These are phyloP conservation scores for Fusarium sublunatum DNA, from an alignment of 2,329 filamentous ascomycete genomes.

Conservation along the genomic window DNA sequence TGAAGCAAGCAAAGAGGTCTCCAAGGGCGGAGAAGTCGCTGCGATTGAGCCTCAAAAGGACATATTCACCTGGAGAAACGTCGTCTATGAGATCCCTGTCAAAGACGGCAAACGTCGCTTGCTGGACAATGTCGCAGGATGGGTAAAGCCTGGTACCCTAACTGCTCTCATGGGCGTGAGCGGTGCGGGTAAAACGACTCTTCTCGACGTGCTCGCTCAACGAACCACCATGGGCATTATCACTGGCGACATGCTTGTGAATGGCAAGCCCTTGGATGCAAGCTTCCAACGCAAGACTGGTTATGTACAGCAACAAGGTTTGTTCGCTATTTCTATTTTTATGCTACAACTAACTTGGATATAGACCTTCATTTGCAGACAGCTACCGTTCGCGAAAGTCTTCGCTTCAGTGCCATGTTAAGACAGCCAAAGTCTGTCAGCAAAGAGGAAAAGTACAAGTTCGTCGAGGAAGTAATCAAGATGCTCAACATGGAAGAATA, in stretches of 20 bases:
- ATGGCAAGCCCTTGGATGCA: constrained; percentile 65
- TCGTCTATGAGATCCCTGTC: constrained; percentile 77
- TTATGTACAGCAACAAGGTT: constrained; percentile 73
- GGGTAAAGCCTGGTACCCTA: constrained; percentile 88
- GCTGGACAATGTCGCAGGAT: constrained; percentile 83
- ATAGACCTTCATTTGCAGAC: constrained; percentile 66
- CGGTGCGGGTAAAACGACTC: constrained; percentile 57
- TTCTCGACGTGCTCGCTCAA: constrained; percentile 56
- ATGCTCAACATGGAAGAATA: constrained; percentile 75
- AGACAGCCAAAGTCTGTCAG: constrained; percentile 65
- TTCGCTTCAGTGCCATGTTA: constrained; percentile 66
- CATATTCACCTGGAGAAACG: constrained; percentile 82
- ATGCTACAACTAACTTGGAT: constrained; percentile 1
- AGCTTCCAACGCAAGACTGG: constrained; percentile 73
- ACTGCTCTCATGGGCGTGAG: constrained; percentile 79
- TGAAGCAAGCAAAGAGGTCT: constrained; percentile 35
- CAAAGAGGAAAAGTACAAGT: constrained; percentile 68
- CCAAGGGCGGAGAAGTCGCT: constrained; percentile 37
- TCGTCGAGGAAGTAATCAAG: constrained; percentile 72
- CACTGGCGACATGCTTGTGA: constrained; percentile 73
- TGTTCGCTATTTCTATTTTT: not conserved
- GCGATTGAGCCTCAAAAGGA: constrained; percentile 58
- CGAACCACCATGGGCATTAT: constrained; percentile 70
- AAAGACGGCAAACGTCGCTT: constrained; percentile 77
- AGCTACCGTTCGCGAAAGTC: constrained; percentile 64